Evolutionary conservation across 768 basidiomycete species (phyloP).

Genomic region (Tricholoma flavovirens): DNA sequence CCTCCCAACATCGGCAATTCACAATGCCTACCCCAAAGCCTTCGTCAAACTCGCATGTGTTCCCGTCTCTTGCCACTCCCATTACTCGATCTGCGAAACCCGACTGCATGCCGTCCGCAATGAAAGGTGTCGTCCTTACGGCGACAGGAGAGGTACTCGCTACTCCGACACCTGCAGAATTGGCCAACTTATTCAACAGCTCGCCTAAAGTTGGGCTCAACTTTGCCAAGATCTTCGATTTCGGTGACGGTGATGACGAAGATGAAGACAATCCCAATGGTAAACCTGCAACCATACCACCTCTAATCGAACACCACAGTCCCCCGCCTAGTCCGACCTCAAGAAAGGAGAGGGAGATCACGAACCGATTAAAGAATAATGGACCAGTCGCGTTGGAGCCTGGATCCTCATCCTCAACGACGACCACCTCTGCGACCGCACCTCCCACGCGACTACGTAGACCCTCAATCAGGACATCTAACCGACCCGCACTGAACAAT

Average conservation of each 20-base stretch:
- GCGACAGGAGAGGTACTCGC: constrained; percentile 68
- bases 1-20: constrained; percentile 18
- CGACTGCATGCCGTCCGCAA: constrained; percentile 44
- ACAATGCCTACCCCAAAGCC: constrained; percentile 22
- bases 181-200: constrained; percentile 60
- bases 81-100: constrained; percentile 32
- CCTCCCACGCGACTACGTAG: constrained; percentile 48
- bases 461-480: constrained; percentile 48
- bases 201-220: constrained; percentile 69
- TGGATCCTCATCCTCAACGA: constrained; percentile 19
- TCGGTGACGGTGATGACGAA: constrained; percentile 38
- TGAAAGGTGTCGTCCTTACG: constrained; percentile 77
- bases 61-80: constrained; percentile 48
- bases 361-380: constrained; percentile 17
- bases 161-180: constrained; percentile 64
- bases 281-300: constrained; percentile 19
- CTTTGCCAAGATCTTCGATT: constrained; percentile 76
- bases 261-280: constrained; percentile 20
- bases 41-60: constrained; percentile 13
- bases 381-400: constrained; percentile 12
- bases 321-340: constrained; percentile 46
- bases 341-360: constrained; percentile 33
- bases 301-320: constrained; percentile 20
- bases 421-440: constrained; percentile 11
- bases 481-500: constrained; percentile 23